phyloP scores from a whole-genome alignment of 805 yeast genomes.

The Wickerhamiella galacta region DNA sequence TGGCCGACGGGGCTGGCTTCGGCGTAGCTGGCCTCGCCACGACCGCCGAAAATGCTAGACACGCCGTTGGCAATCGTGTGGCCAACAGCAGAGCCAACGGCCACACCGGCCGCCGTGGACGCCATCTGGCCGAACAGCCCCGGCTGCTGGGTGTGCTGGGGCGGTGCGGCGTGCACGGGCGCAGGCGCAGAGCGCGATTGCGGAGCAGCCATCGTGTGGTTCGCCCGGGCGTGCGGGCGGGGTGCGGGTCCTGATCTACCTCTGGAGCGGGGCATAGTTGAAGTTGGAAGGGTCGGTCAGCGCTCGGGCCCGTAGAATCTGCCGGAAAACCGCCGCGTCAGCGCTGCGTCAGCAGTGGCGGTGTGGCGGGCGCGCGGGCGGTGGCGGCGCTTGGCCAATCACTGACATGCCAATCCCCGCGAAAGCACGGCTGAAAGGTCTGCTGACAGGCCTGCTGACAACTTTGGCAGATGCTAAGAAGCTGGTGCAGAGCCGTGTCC shows the following conservation, averaged over 20 bases:
- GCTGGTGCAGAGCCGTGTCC: no score
- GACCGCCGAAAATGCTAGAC: conserved; percentile 76
- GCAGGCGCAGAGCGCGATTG: conserved; percentile 33
- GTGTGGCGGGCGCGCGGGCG: no score
- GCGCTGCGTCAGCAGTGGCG: no score
- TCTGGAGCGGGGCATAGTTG: conserved; percentile 25
- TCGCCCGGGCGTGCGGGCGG: conserved; percentile 16
- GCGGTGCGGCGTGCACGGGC: conserved; percentile 33
- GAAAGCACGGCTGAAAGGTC: no score
- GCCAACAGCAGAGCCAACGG: conserved; percentile 94
- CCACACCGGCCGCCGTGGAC: conserved; percentile 98
- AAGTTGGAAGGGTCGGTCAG: no score
- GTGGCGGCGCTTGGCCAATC: no score
- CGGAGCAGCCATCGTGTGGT: conserved; percentile 39
- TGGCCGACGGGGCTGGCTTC: conserved; percentile 33
- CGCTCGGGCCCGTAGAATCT: no score
- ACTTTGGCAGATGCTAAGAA: no score
- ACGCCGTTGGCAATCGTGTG: conserved; percentile 94
- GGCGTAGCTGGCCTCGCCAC: no score
- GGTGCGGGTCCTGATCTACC: conserved; percentile 26
- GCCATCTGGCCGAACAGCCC: conserved; percentile 97
- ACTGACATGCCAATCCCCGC: no score
- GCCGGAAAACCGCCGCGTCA: no score
- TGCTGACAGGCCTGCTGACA: no score
- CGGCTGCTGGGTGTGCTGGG: conserved; percentile 34